Base-by-base conservation (phyloP, 2,329 filamentous ascomycete species). In the Epichloe baconii region DNA sequence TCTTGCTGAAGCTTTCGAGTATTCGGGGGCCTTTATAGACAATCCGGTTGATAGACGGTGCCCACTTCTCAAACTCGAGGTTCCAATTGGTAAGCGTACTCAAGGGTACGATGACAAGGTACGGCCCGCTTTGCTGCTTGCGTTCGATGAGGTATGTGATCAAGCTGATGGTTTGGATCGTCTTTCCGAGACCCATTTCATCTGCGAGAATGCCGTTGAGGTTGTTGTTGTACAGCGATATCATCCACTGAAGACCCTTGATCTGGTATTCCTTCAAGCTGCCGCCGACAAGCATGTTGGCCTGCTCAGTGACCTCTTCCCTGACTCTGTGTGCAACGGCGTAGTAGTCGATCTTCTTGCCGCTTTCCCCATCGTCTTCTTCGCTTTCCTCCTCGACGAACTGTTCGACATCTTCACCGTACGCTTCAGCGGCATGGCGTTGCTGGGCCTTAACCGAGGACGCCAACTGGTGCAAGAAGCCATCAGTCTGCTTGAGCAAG, bases 131-230 rank as follows among this genome's bases (percentile, higher is more conserved):
- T 63, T 97, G 90, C 60, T 85, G 79, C 75, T 98, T 98, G 72
- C 82, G 85, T 73, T 97, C 93, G 59, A 98, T 96, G 55, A 98
- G 83, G 65, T 98, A 94, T 3, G 91, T 96, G 62, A 98, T 86
- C 71, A 98, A 74, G 75, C 88, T 95, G 70, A 98, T 98, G 44
- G 93, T 97, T 70, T 98, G 93, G 60, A 98, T 98, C 0, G 93
- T 98, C 74, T 98, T 98, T 68, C 93, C 93, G 57, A 98, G 87
- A 83, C 93, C 93, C 93, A 98, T 98, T 71, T 98, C 93, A 63
- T 98, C 93, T 53, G 93, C 93, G 61, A 98, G 75, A 58, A 98
- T 97, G 78, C 93, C 93, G 67, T 98, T 98, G 58, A 98, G 80
- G 70, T 96, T 98, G 76, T 98, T 98, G 82, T 98, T 98, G 79